Percentiles rank a stretch among this genome's conserved stretches.
phyloP scores from a whole-genome alignment of 306 rosid species.

The Pterocarpus santalinus region DNA sequence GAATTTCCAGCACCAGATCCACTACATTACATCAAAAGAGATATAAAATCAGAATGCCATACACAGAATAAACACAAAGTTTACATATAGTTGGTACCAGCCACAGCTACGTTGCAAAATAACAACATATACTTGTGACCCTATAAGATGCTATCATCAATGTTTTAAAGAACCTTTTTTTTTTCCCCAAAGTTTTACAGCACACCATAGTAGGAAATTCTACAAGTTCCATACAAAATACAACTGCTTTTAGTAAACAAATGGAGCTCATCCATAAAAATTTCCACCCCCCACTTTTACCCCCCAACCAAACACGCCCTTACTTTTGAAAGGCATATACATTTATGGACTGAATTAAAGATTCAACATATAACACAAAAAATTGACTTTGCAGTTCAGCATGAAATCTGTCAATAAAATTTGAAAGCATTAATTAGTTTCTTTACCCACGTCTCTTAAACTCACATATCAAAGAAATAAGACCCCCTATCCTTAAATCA shows the following conservation, averaged over 20 bases:
- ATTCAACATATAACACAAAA: slow-evolving; percentile 12
- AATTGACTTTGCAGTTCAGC: not conserved
- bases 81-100: not conserved
- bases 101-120: slow-evolving; percentile 13
- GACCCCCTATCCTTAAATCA: not conserved
- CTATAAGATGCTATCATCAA: slow-evolving; percentile 4
- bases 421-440: slow-evolving; percentile 19
- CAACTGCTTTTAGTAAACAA: not conserved
- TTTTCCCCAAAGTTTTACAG: not conserved
- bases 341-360: slow-evolving; percentile 5
- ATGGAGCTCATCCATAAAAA: no score
- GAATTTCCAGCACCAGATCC: slow-evolving; percentile 90
- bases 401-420: slow-evolving; percentile 12
- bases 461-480: slow-evolving; percentile 23
- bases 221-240: not conserved
- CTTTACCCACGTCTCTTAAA: slow-evolving; percentile 26
- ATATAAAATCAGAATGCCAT: slow-evolving; percentile 34
- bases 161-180: slow-evolving; percentile 4
- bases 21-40: slow-evolving; percentile 55
- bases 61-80: slow-evolving; percentile 4
- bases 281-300: no score
- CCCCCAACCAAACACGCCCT: not conserved
- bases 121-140: not conserved
- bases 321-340: not conserved
- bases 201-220: not conserved